phyloP scores from a whole-genome alignment of 352 stramenopile species.

The Pythium sukuiense region DNA sequence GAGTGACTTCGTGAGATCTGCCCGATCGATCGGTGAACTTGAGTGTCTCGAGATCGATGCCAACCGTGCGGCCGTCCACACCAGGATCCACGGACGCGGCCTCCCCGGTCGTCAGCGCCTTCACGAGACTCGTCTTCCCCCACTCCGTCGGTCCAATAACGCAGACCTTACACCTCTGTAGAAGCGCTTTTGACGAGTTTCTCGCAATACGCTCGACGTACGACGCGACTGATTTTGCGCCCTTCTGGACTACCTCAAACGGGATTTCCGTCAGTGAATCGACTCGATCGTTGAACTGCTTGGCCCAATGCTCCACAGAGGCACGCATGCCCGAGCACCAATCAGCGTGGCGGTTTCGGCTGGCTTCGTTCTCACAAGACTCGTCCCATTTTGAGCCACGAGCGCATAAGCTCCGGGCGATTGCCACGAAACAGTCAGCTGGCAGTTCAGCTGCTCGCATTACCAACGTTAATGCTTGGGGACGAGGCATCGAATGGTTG shows the following conservation, averaged over 20 bases:
- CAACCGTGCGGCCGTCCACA: constrained; percentile 13
- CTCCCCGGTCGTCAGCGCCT: constrained; percentile 13
- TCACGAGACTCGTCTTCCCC: constrained; percentile 17
- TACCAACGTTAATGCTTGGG: background rate
- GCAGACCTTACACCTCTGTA: constrained; percentile 18
- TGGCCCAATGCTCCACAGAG: constrained; percentile 18
- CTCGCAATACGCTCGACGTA: constrained; percentile 11
- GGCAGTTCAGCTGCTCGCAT: background rate
- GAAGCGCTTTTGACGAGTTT: constrained; percentile 2
- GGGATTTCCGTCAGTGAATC: constrained; percentile 12
- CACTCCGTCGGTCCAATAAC: constrained; percentile 17
- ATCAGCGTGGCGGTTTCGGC: background rate
- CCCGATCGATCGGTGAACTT: background rate
- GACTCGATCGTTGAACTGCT: constrained; percentile 9
- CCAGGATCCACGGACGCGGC: constrained; percentile 9
- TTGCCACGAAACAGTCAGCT: constrained; percentile 10
- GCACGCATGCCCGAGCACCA: constrained; percentile 13
- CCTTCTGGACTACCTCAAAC: constrained; percentile 2
- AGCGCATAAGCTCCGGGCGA: constrained; percentile 16
- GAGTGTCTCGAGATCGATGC: constrained; percentile 8
- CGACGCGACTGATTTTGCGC: constrained; percentile 8
- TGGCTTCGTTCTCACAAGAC: constrained; percentile 4
- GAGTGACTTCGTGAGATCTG: constrained; percentile 7
- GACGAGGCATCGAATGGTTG: too few relatives aligned
- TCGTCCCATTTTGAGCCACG: constrained; percentile 11